These are phyloP conservation scores for Acarospora socialis DNA, from an alignment of 2,329 filamentous ascomycete species.

Conservation along the genomic window DNA sequence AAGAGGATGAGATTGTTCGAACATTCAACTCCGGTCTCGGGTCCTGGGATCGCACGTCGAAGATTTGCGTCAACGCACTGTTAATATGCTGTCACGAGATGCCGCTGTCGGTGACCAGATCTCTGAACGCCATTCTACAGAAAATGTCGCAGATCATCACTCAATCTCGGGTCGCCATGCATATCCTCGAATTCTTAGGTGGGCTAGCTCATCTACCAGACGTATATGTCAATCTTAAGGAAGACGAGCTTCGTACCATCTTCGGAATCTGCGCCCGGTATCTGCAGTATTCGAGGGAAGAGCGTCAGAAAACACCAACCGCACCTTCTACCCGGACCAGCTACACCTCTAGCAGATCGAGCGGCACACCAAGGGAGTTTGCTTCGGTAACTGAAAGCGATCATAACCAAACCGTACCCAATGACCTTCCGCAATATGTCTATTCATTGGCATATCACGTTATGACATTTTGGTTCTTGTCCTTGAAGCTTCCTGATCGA, in stretches of 20 bases:
- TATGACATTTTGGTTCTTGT: conserved; percentile 93
- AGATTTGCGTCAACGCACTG: conserved; percentile 85
- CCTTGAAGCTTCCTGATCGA: conserved; percentile 70
- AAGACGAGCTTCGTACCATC: conserved; percentile 71
- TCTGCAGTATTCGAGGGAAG: conserved; percentile 70
- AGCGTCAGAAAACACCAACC: conserved; percentile 23
- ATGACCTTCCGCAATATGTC: conserved; percentile 79
- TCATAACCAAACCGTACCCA: conserved; percentile 16
- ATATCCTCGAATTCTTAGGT: conserved; percentile 91
- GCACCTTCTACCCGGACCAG: conserved; percentile 18
- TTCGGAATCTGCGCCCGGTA: conserved; percentile 94
- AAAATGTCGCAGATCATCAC: conserved; percentile 96
- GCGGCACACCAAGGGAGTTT: conserved; percentile 31
- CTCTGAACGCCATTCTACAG: conserved; percentile 70
- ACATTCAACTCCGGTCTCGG: conserved; percentile 76
- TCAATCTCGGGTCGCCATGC: conserved; percentile 77
- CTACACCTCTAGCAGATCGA: conserved; percentile 27
- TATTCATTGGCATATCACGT: conserved; percentile 89
- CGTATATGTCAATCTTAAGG: conserved; percentile 74
- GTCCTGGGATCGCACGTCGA: conserved; percentile 72
- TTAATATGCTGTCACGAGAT: conserved; percentile 93
- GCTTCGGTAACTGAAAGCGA: conserved; percentile 15
- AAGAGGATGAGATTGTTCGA: conserved; percentile 79
- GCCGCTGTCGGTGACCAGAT: conserved; percentile 72
- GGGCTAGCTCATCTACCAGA: conserved; percentile 72